These are phyloP conservation scores for Colletotrichum truncatum DNA, from an alignment of 2,329 filamentous ascomycete genomes.

Conservation along the genomic window DNA sequence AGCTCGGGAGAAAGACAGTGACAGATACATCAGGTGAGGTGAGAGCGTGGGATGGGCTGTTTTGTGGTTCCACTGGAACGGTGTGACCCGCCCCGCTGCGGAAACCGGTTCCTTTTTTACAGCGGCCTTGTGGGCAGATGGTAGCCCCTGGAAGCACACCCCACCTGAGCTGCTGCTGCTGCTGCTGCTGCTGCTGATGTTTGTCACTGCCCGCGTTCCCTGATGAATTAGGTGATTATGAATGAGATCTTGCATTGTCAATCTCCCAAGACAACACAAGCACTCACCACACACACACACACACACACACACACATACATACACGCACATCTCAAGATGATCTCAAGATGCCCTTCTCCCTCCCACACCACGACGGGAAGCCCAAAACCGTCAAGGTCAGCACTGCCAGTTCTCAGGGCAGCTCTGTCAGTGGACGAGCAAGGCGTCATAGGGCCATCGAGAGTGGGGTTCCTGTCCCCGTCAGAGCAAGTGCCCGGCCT, in stretches of 20 bases:
- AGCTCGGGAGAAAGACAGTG: too few species aligned
- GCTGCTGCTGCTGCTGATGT: too few species aligned
- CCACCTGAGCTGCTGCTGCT: background rate
- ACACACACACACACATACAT: background rate
- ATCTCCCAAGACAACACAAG: background rate
- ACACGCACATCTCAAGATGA: background rate
- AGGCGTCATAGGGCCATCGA: background rate
- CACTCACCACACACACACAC: background rate
- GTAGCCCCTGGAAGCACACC: background rate
- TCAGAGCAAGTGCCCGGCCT: too few species aligned
- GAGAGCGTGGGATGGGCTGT: slow-evolving; percentile 18
- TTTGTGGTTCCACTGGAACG: slow-evolving; percentile 23
- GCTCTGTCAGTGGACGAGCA: background rate
- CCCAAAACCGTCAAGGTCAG: background rate
- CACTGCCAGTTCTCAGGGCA: background rate
- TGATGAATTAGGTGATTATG: background rate
- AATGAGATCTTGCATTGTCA: background rate
- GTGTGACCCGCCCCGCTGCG: slow-evolving; percentile 1
- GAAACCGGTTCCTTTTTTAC: background rate
- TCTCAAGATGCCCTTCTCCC: background rate
- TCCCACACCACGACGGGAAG: slow-evolving; percentile 12
- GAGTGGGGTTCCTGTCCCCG: background rate
- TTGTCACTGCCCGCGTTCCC: too few species aligned
- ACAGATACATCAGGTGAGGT: slow-evolving; percentile 15
- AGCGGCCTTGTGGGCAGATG: background rate